Conservation (phyloP, 139 green algal species). For the Pleodorina starrii region DNA sequence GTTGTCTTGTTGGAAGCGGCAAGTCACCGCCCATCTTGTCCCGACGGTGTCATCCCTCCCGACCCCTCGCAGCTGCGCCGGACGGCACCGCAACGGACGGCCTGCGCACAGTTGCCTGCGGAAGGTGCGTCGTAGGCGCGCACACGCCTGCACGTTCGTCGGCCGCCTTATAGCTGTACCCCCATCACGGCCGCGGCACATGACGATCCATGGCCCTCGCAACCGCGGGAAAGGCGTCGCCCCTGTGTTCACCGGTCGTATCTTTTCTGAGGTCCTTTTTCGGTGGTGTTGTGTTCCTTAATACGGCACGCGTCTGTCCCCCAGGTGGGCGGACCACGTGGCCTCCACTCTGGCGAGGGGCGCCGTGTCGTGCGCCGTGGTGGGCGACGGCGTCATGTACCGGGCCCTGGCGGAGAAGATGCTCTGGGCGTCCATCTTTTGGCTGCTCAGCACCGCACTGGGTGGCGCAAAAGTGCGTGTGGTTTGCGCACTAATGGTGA, state of each 20-base stretch:
- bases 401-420: slow-evolving; percentile 57
- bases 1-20: too few relatives aligned
- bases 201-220: too few relatives aligned
- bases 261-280: too few relatives aligned
- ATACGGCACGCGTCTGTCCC: too few relatives aligned
- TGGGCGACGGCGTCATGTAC: background rate
- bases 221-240: too few relatives aligned
- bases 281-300: too few relatives aligned
- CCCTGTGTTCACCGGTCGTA: too few relatives aligned
- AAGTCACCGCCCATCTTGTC: too few relatives aligned
- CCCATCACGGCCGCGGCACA: too few relatives aligned
- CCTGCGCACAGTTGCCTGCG: slow-evolving; percentile 16
- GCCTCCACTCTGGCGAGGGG: slow-evolving; percentile 16
- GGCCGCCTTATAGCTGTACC: too few relatives aligned
- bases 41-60: background rate
- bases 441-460: slow-evolving; percentile 65
- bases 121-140: slow-evolving; percentile 42
- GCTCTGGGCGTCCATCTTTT: slow-evolving; percentile 69
- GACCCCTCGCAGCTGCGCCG: slow-evolving; percentile 15
- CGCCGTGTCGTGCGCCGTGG: slow-evolving; percentile 49
- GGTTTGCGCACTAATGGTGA: too few relatives aligned
- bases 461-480: slow-evolving; percentile 44
- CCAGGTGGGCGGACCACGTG: slow-evolving; percentile 27
- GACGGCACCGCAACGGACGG: slow-evolving; percentile 59
- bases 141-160: too few relatives aligned